phyloP scores from a whole-genome alignment of 345 rosid genomes.

The Turnera subulata region DNA sequence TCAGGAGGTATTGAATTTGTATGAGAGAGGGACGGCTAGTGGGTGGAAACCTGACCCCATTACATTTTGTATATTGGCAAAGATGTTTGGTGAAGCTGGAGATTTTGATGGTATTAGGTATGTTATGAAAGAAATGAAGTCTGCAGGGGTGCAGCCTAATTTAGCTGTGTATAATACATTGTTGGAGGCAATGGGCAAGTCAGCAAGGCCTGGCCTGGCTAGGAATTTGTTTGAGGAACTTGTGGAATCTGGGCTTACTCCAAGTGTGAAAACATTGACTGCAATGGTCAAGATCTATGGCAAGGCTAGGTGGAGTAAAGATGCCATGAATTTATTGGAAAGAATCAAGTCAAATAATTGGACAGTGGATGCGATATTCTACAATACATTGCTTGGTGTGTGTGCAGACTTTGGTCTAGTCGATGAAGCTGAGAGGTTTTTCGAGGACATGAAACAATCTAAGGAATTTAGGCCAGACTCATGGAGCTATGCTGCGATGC shows the following conservation, averaged over 20 bases:
- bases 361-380: conserved; percentile 82
- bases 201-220: conserved; percentile 85
- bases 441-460: conserved; percentile 71
- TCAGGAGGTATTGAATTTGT: conserved; percentile 80
- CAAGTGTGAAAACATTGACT: conserved; percentile 75
- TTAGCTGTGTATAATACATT: conserved; percentile 76
- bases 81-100: conserved; percentile 88
- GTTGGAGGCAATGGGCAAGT: conserved; percentile 87
- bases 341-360: conserved; percentile 61
- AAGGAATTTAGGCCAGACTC: conserved; percentile 56
- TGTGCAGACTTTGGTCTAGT: conserved; percentile 86
- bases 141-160: conserved; percentile 74
- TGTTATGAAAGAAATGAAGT: conserved; percentile 79
- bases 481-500: conserved; percentile 87
- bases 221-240: conserved; percentile 75
- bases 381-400: conserved; percentile 84
- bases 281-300: conserved; percentile 83
- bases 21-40: conserved; percentile 86
- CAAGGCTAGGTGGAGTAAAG: conserved; percentile 85
- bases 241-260: conserved; percentile 64
- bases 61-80: conserved; percentile 74
- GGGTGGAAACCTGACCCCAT: conserved; percentile 89
- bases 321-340: conserved; percentile 76
- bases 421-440: conserved; percentile 78
- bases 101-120: conserved; percentile 93